Percentiles rank a stretch among this genome's conserved stretches.
Conservation (phyloP, 2,329 filamentous ascomycete species). For the Alternaria brassicae region DNA sequence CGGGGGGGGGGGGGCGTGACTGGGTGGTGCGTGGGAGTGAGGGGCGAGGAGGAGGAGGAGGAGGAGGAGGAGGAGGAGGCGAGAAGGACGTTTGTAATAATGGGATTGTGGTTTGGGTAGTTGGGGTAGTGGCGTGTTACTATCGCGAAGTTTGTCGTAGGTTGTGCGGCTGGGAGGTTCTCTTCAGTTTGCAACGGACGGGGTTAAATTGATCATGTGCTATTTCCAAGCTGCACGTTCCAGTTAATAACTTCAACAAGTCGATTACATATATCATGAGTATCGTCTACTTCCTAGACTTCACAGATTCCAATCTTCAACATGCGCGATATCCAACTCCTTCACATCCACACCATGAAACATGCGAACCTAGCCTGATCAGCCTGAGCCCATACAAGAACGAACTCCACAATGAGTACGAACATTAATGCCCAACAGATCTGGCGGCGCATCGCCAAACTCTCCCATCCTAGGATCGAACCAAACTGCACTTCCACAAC, state of each 20-base stretch:
- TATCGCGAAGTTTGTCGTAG: background rate
- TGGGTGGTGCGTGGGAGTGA: background rate
- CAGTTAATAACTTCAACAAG: too few relatives aligned
- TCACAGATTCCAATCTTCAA: slow-evolving; percentile 23
- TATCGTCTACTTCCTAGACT: background rate
- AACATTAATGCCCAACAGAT: slow-evolving; percentile 41
- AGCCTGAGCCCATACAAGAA: background rate
- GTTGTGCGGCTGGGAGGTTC: background rate
- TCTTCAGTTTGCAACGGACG: background rate
- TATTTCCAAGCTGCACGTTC: too few relatives aligned
- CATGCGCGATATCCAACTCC: slow-evolving; percentile 29
- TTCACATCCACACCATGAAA: slow-evolving; percentile 34
- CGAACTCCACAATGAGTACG: slow-evolving; percentile 1
- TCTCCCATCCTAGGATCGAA: slow-evolving; percentile 34
- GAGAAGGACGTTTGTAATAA: background rate
- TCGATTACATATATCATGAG: background rate
- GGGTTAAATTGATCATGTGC: background rate
- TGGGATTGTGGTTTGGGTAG: background rate
- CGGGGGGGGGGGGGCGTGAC: background rate
- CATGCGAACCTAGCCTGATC: slow-evolving; percentile 26
- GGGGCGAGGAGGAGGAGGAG: too few relatives aligned
- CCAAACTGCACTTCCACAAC: slow-evolving; percentile 40
- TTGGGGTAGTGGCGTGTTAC: background rate
- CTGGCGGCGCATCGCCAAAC: slow-evolving; percentile 24
- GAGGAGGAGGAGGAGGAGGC: too few relatives aligned